phyloP scores from a whole-genome alignment of 331 rosid genomes.

The Dryas integrifolia region DNA sequence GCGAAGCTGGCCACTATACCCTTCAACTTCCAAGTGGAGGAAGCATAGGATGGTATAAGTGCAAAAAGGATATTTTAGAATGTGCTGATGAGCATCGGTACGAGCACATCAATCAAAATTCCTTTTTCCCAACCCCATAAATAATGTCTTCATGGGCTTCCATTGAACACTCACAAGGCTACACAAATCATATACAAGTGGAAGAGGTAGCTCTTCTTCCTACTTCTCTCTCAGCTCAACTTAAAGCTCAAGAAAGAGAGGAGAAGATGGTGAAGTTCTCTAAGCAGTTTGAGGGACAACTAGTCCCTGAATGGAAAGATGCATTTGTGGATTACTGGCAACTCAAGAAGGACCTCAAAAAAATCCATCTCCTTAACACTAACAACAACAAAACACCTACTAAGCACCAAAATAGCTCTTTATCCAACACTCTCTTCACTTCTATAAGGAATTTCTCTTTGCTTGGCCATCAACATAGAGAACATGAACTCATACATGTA shows the following conservation, averaged over 20 bases:
- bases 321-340: conserved; percentile 88
- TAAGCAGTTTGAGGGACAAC: conserved; percentile 85
- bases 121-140: conserved; percentile 44
- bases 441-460: conserved; percentile 53
- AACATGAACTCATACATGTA: conserved; percentile 89
- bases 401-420: conserved; percentile 30
- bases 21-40: conserved; percentile 60
- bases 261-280: conserved; percentile 84
- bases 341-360: conserved; percentile 81
- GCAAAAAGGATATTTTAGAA: conserved; percentile 77
- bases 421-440: conserved; percentile 47
- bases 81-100: conserved; percentile 87
- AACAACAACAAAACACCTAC: conserved; percentile 28
- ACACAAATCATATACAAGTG: conserved; percentile 5
- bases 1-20: conserved; percentile 40
- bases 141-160: conserved; percentile 53
- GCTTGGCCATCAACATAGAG: conserved; percentile 60
- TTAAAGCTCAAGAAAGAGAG: neutral
- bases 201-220: conserved; percentile 3
- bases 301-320: conserved; percentile 98
- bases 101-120: conserved; percentile 50
- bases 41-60: conserved; percentile 57
- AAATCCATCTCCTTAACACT: conserved; percentile 47
- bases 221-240: conserved; percentile 17
- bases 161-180: conserved; percentile 51